Evolutionary conservation across 1,284 basidiomycete genomes (phyloP), one percentile per base, ranked within the genome.

Genomic region (Sparassis latifolia): DNA sequence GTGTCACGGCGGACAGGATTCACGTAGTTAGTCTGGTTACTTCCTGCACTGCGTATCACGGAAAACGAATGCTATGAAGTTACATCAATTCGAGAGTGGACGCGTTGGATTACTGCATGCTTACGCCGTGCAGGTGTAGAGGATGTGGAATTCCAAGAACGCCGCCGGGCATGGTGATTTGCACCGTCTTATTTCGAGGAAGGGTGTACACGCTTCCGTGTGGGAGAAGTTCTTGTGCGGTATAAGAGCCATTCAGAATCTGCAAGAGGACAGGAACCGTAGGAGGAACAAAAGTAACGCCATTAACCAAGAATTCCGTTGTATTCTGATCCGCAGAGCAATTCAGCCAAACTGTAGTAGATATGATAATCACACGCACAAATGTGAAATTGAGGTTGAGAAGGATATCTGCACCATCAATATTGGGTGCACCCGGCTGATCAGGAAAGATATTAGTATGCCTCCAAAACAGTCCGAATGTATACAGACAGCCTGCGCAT

Each of bases 91-190:
- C n/a, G 4, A 4, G 10, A 12, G 38, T 39, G 4, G 20, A 3
- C 33, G 29, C 6, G 35, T 31, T 2, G n/a, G 9, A 43, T 40
- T 45, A 38, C 31, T 10, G 6, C n/a, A 30, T 32, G 48, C 66
- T 55, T 56, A 70, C 69, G 3, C 72, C 71, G 52, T 74, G 72
- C 33, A 74, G 50, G 57, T 74, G 72, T 56, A 74, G 62, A 1
- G 72, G 72, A 52, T 73, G 72, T 61, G 62, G 62, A 29, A 63
- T 63, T 39, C 66, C 66, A 12, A 57, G 46, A 3, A 55, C 62
- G 30, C 60, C 58, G 0, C 58, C 68, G 9, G 69, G 65, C 32
- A 74, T 61, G 3, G 64, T 61, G 3, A 74, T 38, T 48, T 74
- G 69, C 33, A 74, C 66, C 7, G 63, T 61, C 45, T 66, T 59